phyloP scores from a whole-genome alignment of 2,329 filamentous ascomycete genomes.

The Monilinia laxa region DNA sequence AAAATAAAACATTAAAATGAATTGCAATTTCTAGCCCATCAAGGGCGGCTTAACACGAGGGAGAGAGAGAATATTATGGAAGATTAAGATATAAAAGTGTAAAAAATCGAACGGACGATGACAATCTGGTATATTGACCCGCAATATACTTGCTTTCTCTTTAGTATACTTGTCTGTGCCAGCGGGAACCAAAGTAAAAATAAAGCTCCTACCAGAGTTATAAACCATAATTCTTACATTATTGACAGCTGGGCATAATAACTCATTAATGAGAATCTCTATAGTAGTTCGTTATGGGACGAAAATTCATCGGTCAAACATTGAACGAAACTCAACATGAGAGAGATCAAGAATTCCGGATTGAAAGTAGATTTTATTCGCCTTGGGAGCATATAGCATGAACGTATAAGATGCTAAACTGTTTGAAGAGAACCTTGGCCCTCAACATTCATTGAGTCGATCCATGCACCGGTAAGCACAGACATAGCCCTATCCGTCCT shows the following conservation, averaged over 20 bases:
- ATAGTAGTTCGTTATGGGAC: neutral
- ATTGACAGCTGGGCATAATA: neutral
- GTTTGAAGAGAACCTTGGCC: slow-evolving; percentile 20
- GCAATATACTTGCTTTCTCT: neutral
- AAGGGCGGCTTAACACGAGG: neutral
- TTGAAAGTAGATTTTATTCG: neutral
- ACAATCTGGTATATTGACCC: neutral
- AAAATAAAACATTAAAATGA: slow-evolving; percentile 5
- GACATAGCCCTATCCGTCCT: neutral
- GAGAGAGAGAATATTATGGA: neutral
- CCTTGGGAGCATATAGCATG: slow-evolving; percentile 1
- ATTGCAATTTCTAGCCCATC: slow-evolving; percentile 9
- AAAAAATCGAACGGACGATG: neutral
- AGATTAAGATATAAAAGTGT: neutral
- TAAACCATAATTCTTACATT: neutral
- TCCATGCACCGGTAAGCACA: slow-evolving; percentile 10
- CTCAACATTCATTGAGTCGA: neutral
- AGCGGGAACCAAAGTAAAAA: neutral
- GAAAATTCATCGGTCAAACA: slow-evolving; percentile 13
- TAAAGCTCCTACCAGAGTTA: neutral
- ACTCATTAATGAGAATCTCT: neutral
- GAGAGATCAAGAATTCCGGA: neutral
- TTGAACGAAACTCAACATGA: slow-evolving; percentile 4
- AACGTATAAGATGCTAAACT: neutral
- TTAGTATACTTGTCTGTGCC: neutral